Percentiles rank a stretch among this genome's conserved stretches.
Evolutionary conservation across 1,284 basidiomycete genomes (phyloP).

Genomic region (Entoloma clypeatum): DNA sequence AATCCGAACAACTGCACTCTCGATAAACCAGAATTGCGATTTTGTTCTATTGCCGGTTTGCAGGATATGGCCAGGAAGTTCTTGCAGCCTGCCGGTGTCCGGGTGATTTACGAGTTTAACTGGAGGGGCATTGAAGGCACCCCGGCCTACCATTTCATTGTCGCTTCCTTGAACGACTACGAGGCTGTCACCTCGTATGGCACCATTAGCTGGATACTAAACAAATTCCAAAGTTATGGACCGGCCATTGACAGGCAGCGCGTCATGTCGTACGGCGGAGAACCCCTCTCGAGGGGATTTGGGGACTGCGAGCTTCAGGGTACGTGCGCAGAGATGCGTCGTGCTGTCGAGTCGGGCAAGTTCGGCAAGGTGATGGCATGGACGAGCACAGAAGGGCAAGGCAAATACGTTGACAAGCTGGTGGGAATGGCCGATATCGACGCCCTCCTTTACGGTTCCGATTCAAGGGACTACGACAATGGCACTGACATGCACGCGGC

Average conservation of each 20-base stretch:
- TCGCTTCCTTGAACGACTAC: neutral
- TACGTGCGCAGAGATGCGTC: conserved; percentile 1
- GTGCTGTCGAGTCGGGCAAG: neutral
- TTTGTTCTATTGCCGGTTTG: neutral
- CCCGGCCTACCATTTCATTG: conserved; percentile 1
- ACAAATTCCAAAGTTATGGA: neutral
- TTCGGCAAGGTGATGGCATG: conserved; percentile 1
- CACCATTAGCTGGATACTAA: neutral
- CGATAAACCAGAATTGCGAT: neutral
- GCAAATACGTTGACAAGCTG: conserved; percentile 12
- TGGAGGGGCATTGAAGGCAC: neutral
- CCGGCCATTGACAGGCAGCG: neutral
- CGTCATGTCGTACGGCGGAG: conserved; percentile 1
- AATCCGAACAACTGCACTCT: neutral
- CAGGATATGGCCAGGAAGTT: conserved; percentile 1
- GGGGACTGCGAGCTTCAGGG: neutral
- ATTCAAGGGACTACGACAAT: conserved; percentile 1
- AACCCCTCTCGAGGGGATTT: neutral
- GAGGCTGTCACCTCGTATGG: conserved; percentile 1
- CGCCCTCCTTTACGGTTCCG: neutral
- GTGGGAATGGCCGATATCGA: neutral
- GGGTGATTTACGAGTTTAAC: conserved; percentile 3
- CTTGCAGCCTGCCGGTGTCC: conserved; percentile 1
- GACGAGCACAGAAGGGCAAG: conserved; percentile 15
- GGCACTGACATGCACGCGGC: neutral